Evolutionary conservation across 176 grass and related monocot genomes (phyloP).

Genomic region (Zoysia pacifica): DNA sequence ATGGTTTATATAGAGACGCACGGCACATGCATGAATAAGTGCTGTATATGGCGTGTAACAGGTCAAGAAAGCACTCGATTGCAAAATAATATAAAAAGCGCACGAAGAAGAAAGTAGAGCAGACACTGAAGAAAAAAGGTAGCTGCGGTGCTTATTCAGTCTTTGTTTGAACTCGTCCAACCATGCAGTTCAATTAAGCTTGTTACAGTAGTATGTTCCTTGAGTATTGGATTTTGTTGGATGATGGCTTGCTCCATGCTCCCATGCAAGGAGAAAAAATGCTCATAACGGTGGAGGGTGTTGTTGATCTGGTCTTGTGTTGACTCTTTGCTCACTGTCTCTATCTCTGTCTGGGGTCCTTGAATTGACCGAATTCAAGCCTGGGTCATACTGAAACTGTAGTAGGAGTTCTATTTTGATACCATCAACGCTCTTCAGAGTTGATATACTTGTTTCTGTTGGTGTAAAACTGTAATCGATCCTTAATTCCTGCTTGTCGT

Average conservation of each 20-base stretch:
- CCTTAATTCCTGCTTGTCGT: neutral
- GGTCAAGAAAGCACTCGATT: conserved; percentile 42
- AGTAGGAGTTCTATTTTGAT: neutral
- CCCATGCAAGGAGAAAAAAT: no score
- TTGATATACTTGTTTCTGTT: neutral
- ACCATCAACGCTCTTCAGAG: neutral
- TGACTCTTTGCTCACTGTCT: neutral
- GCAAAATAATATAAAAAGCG: conserved; percentile 35
- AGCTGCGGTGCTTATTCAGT: neutral
- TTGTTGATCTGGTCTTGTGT: neutral
- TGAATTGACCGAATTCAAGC: neutral
- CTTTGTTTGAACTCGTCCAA: conserved; percentile 2
- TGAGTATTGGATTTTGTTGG: no score
- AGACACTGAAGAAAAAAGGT: neutral
- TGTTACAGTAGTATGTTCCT: no score
- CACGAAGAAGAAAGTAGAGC: neutral
- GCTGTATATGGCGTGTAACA: conserved; percentile 11
- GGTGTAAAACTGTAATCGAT: neutral
- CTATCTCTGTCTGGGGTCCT: neutral
- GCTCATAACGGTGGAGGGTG: neutral
- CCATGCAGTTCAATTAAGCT: no score
- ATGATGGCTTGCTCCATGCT: no score
- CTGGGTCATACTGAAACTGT: neutral
- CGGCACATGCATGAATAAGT: neutral
- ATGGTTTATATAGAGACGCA: conserved; percentile 1